These are phyloP conservation scores for Fomitopsis pulvina DNA, from an alignment of 768 basidiomycete genomes.

Conservation along the genomic window DNA sequence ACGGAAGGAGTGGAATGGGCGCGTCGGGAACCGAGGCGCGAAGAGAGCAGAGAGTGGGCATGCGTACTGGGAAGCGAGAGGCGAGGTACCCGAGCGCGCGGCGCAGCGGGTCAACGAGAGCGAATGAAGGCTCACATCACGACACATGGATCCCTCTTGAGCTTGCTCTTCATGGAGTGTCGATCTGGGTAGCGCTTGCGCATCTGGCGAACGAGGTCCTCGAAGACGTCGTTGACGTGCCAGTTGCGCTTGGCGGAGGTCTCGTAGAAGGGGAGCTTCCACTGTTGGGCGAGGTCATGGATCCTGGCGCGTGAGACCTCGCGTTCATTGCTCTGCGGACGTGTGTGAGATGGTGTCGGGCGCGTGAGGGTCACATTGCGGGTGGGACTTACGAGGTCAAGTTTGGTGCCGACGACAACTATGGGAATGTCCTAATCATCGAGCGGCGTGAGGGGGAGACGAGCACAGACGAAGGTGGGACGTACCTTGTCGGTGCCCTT, in stretches of 20 bases:
- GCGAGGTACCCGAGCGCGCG: not conserved
- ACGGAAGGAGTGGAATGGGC: too few species aligned
- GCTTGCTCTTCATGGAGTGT: conserved; percentile 22
- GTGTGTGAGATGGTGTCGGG: not conserved
- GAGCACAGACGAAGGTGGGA: not conserved
- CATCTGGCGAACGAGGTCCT: conserved; percentile 73
- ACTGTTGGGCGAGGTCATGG: conserved; percentile 53
- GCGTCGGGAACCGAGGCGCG: too few species aligned
- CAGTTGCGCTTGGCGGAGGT: conserved; percentile 84
- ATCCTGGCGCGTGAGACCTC: conserved; percentile 66
- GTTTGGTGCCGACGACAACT: conserved; percentile 81
- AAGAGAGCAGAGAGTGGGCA: not conserved
- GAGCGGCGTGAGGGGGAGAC: not conserved
- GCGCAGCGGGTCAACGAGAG: conserved; percentile 15
- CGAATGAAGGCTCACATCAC: conserved; percentile 27
- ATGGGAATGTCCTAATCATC: conserved; percentile 57
- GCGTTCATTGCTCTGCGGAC: conserved; percentile 50
- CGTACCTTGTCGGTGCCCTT: conserved; percentile 63
- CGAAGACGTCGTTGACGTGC: conserved; percentile 75
- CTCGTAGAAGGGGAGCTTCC: conserved; percentile 78
- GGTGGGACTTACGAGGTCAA: conserved; percentile 48
- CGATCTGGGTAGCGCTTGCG: conserved; percentile 49
- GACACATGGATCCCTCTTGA: conserved; percentile 25
- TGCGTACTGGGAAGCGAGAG: not conserved
- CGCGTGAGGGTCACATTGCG: not conserved